These are phyloP conservation scores for Neurospora sp. DNA, from an alignment of 495 filamentous ascomycete genomes.

Conservation along the genomic window DNA sequence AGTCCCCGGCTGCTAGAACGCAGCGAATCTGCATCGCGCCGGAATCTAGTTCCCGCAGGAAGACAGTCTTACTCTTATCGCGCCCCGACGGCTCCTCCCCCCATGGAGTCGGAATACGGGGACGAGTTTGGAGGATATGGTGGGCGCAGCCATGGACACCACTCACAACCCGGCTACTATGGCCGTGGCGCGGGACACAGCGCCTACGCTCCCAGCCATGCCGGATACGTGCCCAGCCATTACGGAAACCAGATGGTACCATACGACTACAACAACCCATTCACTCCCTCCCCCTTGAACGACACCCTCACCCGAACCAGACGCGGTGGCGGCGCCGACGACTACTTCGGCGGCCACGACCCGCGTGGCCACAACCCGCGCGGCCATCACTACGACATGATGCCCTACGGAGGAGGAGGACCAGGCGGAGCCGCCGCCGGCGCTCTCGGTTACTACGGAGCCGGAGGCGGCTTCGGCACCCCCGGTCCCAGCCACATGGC, in stretches of 20 bases:
- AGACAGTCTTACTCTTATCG: conserved; percentile 28
- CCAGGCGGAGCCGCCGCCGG: conserved; percentile 10
- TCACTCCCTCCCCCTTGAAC: conserved; percentile 21
- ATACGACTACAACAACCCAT: conserved; percentile 35
- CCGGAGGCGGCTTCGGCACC: conserved; percentile 14
- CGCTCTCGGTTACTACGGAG: conserved; percentile 17
- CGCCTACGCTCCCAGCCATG: conserved; percentile 34
- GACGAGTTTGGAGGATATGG: conserved; percentile 29
- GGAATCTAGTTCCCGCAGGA: conserved; percentile 25
- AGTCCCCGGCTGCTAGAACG: conserved; percentile 6
- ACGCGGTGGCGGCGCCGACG: conserved; percentile 14
- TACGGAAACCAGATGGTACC: conserved; percentile 33
- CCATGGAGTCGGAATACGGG: conserved; percentile 39
- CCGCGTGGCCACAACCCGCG: conserved; percentile 26
- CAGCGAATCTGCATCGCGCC: conserved; percentile 26
- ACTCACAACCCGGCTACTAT: conserved; percentile 27
- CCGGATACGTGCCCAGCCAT: conserved; percentile 22
- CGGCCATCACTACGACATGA: conserved; percentile 32
- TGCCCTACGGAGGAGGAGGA: conserved; percentile 28
- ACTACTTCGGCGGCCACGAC: conserved; percentile 27
- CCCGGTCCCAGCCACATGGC: conserved; percentile 26
- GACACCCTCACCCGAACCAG: background rate
- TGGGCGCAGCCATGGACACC: conserved; percentile 21
- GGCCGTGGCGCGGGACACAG: conserved; percentile 19
- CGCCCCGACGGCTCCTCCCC: conserved; percentile 25